These are phyloP conservation scores for Calycina herbarum DNA, from an alignment of 2,329 filamentous ascomycete species.

Conservation along the genomic window DNA sequence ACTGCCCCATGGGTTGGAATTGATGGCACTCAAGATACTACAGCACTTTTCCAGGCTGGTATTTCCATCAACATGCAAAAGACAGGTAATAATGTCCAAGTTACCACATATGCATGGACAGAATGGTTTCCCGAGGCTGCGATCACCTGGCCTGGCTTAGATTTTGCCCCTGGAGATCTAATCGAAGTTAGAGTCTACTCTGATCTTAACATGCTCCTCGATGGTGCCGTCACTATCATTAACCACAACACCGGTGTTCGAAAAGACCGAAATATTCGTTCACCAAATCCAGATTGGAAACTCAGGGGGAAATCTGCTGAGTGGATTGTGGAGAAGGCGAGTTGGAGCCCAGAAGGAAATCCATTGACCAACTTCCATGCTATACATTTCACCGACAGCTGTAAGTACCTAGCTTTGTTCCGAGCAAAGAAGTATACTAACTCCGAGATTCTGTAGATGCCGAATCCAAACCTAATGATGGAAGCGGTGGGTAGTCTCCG, in stretches of 20 bases:
- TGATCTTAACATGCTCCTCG: neutral
- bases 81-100: neutral
- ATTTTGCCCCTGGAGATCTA: neutral
- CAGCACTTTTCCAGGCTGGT: neutral
- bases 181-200: neutral
- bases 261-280: neutral
- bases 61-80: neutral
- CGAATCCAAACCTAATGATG: too few species aligned
- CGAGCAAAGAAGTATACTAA: too few species aligned
- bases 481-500: too few species aligned
- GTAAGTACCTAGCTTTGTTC: too few species aligned
- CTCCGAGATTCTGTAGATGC: too few species aligned
- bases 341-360: neutral
- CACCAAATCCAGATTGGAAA: neutral
- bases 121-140: neutral
- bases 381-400: neutral
- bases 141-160: neutral
- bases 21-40: neutral
- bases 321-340: neutral
- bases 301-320: neutral
- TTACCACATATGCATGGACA: neutral
- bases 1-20: constrained; percentile 3
- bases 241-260: neutral
- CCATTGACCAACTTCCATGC: neutral
- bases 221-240: neutral